Base-by-base conservation (phyloP, 345 rosid genomes). In the Arabidopsis arenosa region DNA sequence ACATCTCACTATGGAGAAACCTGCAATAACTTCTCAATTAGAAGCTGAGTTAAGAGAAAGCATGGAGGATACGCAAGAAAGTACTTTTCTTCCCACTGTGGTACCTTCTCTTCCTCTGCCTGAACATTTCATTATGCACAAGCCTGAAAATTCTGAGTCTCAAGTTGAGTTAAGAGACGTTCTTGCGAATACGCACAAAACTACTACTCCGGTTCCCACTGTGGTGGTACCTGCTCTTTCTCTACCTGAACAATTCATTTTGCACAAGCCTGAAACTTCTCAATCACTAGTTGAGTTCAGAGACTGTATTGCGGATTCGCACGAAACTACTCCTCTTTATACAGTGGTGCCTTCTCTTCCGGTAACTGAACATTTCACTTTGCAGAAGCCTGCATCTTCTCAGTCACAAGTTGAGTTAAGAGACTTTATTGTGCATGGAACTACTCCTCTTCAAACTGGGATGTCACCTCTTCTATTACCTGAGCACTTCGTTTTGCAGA, bases 221-320 rank as follows among this genome's bases (percentile, higher is more conserved):
- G 67, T 82, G 72, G 67, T 82, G 72, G 62, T 84, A 61, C 88
- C 93, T 74, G 76, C 89, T 13, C 71, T 80, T 32, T 78, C 78
- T 47, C 17, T 14, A 8, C 62, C 81, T 43, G 37, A 73, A 32
- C 37, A 63, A 5, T 61, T 26, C 68, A 43, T 14, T 73, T 33
- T 13, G 37, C 70, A 63, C 37, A 75, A 48, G 44, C 75, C 82
- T 11, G 84, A 15, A 74, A 72, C 84, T 45, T 63, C 48, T 47
- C 80, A 73, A 9, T 21, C 64, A 45, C 84, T 68, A 75, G 75
- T 72, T 21, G 49, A 35, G 71, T 77, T 79, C 4, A 10, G 45
- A 44, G 54, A 83, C 72, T 11, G 40, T 48, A 47, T 26, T 37
- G 61, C 61, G 45, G 79, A 79, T 59, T 62, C 69, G 6, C 21